Conservation (phyloP, 179 eudicot genomes). For the Amaranthus tricolor region DNA sequence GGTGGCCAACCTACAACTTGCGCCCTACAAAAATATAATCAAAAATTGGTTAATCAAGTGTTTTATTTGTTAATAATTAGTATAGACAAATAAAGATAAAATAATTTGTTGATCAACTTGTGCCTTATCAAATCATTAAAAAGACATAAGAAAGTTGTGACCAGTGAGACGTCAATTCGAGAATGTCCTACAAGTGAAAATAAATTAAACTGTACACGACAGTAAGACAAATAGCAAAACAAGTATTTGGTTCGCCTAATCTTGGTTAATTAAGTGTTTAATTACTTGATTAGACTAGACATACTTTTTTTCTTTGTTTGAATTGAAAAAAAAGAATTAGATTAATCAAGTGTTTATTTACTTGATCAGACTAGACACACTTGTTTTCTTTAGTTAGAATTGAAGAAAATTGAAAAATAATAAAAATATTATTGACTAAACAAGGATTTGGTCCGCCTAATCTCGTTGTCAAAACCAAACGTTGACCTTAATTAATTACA, state of each 20-base stretch:
- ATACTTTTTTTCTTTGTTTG: not conserved
- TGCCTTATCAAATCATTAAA: too few relatives aligned
- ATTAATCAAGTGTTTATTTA: not conserved
- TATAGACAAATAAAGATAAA: not conserved
- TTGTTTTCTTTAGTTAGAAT: not conserved
- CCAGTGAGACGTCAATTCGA: too few relatives aligned
- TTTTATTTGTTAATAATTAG: not conserved
- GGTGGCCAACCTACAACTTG: constrained; percentile 96
- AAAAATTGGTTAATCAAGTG: not conserved
- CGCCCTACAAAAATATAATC: constrained; percentile 39
- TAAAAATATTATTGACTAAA: not conserved
- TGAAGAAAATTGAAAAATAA: not conserved
- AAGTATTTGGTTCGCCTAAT: too few relatives aligned
- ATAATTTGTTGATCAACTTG: too few relatives aligned
- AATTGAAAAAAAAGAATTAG: not conserved
- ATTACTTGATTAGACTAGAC: constrained; percentile 8
- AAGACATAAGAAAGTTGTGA: too few relatives aligned
- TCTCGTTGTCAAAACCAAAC: constrained; percentile 19
- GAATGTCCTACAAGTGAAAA: too few relatives aligned
- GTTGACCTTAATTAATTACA: constrained; percentile 22
- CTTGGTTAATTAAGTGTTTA: constrained; percentile 3
- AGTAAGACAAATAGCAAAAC: too few relatives aligned
- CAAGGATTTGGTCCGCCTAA: constrained; percentile 17
- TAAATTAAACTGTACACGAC: too few relatives aligned
- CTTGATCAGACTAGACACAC: not conserved